Base-by-base conservation (phyloP, 202 grass and related monocot species). In the Bolboschoenoplectus hybrid region DNA sequence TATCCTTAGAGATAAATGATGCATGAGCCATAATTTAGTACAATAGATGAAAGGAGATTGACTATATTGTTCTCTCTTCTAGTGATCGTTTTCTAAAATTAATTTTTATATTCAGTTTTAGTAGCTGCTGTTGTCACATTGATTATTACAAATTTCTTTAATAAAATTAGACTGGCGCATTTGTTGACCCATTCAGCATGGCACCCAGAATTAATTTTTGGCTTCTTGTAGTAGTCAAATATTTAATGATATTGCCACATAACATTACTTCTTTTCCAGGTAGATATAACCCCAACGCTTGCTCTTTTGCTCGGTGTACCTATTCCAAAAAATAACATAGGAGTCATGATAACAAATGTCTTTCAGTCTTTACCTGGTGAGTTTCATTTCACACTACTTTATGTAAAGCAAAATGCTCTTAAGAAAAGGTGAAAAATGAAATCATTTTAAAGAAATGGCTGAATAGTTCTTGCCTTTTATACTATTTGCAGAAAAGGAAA, bases 271-370 rank as follows among this genome's bases (percentile, higher is more conserved):
- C 26, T 90, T 87, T 89, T 9, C 63, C 88, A 98, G 95, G 93
- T 98, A 75, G 95, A 98, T 84, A 89, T 98, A 86, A 49, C 93
- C 17, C 91, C 95, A 67, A 98, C 95, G 74, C 82, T 98, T 72
- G 86, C 93, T 90, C 90, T 95, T 81, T 92, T 95, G 38, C 80
- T 98, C 51, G 96, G 93, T 9, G 70, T 91, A 76, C 96, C 93
- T 40, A 98, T 98, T 88, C 96, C 96, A 0, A 98, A 95, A 82
- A 98, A 98, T 77, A 98, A 95, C 74, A 92, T 98, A 85, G 95
- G 96, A 86, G 89, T 95, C 20, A 61, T 95, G 85, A 85, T 98
- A 86, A 90, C 71, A 40, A 84, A 87, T 26, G 65, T 91, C 88
- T 90, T 98, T 81, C 88, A 94, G 82, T 92, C 85, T 74, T 91